Percentiles rank a stretch among this genome's conserved stretches.
phyloP scores from a whole-genome alignment of 805 yeast species.

The Komagataella populi region DNA sequence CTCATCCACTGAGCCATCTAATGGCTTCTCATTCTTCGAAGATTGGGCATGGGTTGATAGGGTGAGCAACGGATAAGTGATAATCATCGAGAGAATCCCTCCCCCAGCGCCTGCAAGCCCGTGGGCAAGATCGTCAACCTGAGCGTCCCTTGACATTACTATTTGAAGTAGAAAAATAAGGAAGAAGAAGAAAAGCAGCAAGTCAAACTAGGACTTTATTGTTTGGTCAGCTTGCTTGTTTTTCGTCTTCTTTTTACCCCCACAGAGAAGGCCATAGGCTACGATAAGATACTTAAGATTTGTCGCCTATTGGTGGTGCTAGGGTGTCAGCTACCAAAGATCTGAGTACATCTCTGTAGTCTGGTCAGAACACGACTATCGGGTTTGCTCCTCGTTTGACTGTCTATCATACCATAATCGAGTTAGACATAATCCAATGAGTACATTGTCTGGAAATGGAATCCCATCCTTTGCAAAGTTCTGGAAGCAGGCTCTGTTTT shows the following conservation, averaged over 20 bases:
- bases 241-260: not conserved
- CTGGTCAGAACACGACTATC: not conserved
- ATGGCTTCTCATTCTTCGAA: conserved; percentile 15
- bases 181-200: not conserved
- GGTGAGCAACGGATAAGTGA: conserved; percentile 84
- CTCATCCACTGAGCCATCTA: conserved; percentile 7
- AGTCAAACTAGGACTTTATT: not conserved
- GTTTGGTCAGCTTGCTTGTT: not conserved
- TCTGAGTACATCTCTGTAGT: not conserved
- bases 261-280: conserved; percentile 1
- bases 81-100: conserved; percentile 75
- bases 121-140: conserved; percentile 50
- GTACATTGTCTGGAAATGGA: not conserved
- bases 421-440: not conserved
- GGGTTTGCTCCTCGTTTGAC: not conserved
- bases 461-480: not conserved
- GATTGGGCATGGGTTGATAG: conserved; percentile 84
- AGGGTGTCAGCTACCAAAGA: not conserved
- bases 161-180: not conserved
- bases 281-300: not conserved
- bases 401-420: not conserved
- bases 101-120: conserved; percentile 95
- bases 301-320: not conserved
- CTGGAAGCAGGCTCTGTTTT: conserved; percentile 17
- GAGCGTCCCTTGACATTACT: not conserved